phyloP scores from a whole-genome alignment of 2,329 filamentous ascomycete genomes.

The Fusarium sp. region DNA sequence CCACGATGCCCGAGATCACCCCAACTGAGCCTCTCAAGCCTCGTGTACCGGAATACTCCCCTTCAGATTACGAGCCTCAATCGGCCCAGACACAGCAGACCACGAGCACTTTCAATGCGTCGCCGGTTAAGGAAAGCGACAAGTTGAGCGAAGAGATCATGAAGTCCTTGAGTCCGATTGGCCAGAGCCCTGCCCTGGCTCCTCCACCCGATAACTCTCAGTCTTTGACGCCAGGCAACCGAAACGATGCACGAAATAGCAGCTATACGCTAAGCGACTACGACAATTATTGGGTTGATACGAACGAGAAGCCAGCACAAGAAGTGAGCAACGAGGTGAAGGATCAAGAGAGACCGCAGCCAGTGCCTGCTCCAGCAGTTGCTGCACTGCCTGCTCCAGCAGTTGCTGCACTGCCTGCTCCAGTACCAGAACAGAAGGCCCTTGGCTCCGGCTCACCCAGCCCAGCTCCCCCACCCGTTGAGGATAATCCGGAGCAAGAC shows the following conservation, averaged over 20 bases:
- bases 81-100: conserved; percentile 56
- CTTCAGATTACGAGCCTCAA: conserved; percentile 49
- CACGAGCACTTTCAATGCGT: conserved; percentile 60
- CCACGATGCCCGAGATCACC: conserved; percentile 44
- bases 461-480: conserved; percentile 9
- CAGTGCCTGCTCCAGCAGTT: not conserved
- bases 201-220: conserved; percentile 27
- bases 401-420: not conserved
- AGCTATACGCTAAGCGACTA: conserved; percentile 74
- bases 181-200: conserved; percentile 29
- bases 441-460: not conserved
- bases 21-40: conserved; percentile 60
- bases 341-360: conserved; percentile 9
- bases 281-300: conserved; percentile 71
- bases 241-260: conserved; percentile 59
- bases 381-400: conserved; percentile 1
- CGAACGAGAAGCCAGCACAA: conserved; percentile 27
- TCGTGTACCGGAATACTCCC: conserved; percentile 47
- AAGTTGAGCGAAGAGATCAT: conserved; percentile 79
- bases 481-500: conserved; percentile 7
- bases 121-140: conserved; percentile 75
- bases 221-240: conserved; percentile 28
- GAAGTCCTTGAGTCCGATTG: conserved; percentile 69
- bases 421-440: conserved; percentile 1
- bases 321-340: conserved; percentile 4